Percentiles rank a stretch among this genome's conserved stretches.
Conservation (phyloP, 2,329 filamentous ascomycete species). For the Trichoderma breve region DNA sequence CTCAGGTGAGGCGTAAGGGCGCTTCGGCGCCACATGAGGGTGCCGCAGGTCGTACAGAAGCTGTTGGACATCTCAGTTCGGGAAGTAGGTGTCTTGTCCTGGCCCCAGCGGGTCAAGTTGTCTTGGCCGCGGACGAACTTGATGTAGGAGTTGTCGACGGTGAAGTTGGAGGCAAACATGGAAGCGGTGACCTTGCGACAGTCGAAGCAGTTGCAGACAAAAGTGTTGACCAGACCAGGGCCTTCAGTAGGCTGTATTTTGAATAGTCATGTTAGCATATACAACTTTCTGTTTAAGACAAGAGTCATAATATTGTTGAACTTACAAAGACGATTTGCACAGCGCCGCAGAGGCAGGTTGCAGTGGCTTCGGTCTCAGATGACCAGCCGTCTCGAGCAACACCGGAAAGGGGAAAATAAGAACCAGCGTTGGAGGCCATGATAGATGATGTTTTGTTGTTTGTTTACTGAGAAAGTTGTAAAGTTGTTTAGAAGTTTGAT, state of each 20-base stretch:
- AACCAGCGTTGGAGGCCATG: not conserved
- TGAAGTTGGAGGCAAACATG: conserved; percentile 17
- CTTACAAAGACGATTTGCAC: conserved; percentile 9
- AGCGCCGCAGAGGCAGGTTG: conserved; percentile 12
- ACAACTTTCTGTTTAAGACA: not conserved
- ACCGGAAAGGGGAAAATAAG: not conserved
- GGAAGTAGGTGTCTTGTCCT: not conserved
- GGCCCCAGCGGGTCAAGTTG: conserved; percentile 1
- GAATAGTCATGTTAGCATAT: not conserved
- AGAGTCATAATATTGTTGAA: not conserved
- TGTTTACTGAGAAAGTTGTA: not conserved
- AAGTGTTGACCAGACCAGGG: conserved; percentile 7
- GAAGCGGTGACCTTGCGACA: conserved; percentile 14
- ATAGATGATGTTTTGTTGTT: not conserved
- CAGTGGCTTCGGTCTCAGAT: conserved; percentile 10
- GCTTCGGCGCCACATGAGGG: conserved; percentile 14
- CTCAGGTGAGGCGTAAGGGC: not conserved
- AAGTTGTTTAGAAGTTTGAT: not conserved
- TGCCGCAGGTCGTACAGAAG: conserved; percentile 14
- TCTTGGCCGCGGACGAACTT: not conserved
- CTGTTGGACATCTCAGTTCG: not conserved
- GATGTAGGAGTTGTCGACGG: conserved; percentile 9
- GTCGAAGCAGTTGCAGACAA: conserved; percentile 14
- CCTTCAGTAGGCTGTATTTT: not conserved
- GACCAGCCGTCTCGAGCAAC: conserved; percentile 15